Evolutionary conservation across 192 early-diverging fungal species (phyloP), one percentile per base, ranked within the genome.

Genomic region (Coemansia sp.): DNA sequence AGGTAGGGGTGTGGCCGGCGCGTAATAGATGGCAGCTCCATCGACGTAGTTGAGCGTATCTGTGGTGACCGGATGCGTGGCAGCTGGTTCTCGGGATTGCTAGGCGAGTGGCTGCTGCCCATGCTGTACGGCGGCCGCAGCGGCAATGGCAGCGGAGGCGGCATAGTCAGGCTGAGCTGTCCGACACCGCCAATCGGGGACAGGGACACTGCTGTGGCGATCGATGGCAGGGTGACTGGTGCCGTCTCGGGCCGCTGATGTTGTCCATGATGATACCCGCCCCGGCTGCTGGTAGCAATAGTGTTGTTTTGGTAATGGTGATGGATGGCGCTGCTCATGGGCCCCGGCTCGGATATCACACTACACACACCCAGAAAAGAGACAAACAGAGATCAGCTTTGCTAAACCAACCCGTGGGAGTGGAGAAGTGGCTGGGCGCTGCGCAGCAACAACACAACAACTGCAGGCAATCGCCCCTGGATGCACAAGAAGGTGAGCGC

Each of bases 1-100:
- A 63, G 23, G 40, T 74, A 74, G 5, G 77, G 77, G 51, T 79
- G 77, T 16, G 77, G 65, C 28, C 77, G 77, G n/a, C 65, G 62
- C 10, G 77, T 67, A 37, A 79, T 48, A 0, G 72, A 40, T 24
- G 68, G 71, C 45, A 71, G 65, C 21, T 79, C 77, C 34, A 74
- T 46, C 0, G 68, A 51, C 5, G 77, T 51, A 1, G 69, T 48
- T 3, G 71, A 55, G 60, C 64, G 68, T 56, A 65, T 26, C 61
- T 59, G 71, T 11, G 76, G 67, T 20, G 71, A 73, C 46, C 65
- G 71, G 65, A 74, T 70, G 31, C 77, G 71, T 51, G 72, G 71
- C 42, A 79, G 62, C 69, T 71, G 67, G 57, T 57, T 56, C 18
- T 66, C 60, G 0, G 62, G 55, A 46, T 48, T 51, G 57, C 63